These are phyloP conservation scores for Backusella mclennaniae DNA, from an alignment of 192 early-diverging fungal species.

Conservation along the genomic window DNA sequence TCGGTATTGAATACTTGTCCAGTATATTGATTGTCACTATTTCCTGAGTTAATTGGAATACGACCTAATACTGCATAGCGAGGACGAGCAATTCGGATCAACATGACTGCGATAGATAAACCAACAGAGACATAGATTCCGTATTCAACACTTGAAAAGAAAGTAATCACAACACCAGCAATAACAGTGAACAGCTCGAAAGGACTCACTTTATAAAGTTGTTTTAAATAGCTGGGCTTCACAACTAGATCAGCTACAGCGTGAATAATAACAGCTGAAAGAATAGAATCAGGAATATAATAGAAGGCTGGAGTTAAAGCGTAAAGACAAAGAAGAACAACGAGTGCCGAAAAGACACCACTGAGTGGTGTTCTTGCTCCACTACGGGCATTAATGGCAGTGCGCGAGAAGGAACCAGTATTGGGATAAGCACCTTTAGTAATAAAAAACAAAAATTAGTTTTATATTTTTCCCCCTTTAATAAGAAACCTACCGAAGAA, in stretches of 20 bases:
- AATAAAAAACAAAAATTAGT: not conserved
- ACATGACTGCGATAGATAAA: constrained; percentile 68
- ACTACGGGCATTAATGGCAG: constrained; percentile 81
- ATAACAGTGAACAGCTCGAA: constrained; percentile 48
- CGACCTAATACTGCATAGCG: constrained; percentile 48
- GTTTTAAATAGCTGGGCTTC: constrained; percentile 47
- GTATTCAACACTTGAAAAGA: constrained; percentile 58
- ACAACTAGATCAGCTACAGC: constrained; percentile 73
- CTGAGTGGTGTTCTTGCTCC: constrained; percentile 79
- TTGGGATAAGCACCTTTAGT: constrained; percentile 62
- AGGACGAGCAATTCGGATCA: constrained; percentile 76
- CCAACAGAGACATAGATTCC: constrained; percentile 79
- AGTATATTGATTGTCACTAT: not conserved
- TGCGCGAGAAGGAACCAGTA: constrained; percentile 90
- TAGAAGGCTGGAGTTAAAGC: constrained; percentile 74
- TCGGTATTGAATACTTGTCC: not conserved
- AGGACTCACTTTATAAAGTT: constrained; percentile 59
- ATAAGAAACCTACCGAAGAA: constrained; percentile 58
- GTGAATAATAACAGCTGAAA: constrained; percentile 82
- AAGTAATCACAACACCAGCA: constrained; percentile 53
- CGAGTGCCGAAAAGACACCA: constrained; percentile 67
- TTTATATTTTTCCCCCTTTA: not conserved
- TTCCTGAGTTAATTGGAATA: constrained; percentile 19
- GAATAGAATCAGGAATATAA: constrained; percentile 75
- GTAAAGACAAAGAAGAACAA: constrained; percentile 78